Percentiles rank a stretch among this genome's conserved stretches.
Evolutionary conservation across 2,329 filamentous ascomycete genomes (phyloP).

Genomic region (Sporothrix phasma): DNA sequence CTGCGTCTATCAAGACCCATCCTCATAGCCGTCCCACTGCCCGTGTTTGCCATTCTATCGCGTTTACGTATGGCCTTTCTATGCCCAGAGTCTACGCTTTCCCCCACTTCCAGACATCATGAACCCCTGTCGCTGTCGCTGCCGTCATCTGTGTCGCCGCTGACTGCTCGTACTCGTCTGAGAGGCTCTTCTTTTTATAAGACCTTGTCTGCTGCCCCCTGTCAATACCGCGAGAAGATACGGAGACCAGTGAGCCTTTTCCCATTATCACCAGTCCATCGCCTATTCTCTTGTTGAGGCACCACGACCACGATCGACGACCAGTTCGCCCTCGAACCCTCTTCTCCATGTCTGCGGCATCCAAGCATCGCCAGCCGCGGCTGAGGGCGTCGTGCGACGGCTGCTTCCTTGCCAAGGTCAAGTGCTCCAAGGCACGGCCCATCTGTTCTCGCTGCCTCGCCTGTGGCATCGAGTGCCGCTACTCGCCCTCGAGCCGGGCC

Average conservation of each 20-base stretch:
- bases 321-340: too few relatives aligned
- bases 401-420: constrained; percentile 47
- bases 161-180: not conserved
- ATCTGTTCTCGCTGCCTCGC: constrained; percentile 43
- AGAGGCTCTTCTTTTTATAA: not conserved
- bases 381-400: constrained; percentile 39
- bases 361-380: constrained; percentile 24
- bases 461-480: constrained; percentile 40
- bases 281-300: too few relatives aligned
- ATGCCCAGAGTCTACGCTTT: not conserved
- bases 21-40: not conserved
- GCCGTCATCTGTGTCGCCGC: not conserved
- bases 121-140: not conserved
- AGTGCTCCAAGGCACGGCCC: constrained; percentile 44
- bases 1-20: not conserved
- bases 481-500: constrained; percentile 42
- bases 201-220: not conserved
- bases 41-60: not conserved
- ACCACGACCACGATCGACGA: too few relatives aligned
- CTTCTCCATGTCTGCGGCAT: constrained; percentile 17
- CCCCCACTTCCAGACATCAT: not conserved
- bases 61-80: not conserved
- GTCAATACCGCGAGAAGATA: not conserved
- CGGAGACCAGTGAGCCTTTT: not conserved
- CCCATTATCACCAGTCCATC: too few relatives aligned